Percentiles rank a stretch among this genome's conserved stretches.
These are phyloP conservation scores for Epichloe baconii DNA, from an alignment of 2,329 filamentous ascomycete species.

Conservation along the genomic window DNA sequence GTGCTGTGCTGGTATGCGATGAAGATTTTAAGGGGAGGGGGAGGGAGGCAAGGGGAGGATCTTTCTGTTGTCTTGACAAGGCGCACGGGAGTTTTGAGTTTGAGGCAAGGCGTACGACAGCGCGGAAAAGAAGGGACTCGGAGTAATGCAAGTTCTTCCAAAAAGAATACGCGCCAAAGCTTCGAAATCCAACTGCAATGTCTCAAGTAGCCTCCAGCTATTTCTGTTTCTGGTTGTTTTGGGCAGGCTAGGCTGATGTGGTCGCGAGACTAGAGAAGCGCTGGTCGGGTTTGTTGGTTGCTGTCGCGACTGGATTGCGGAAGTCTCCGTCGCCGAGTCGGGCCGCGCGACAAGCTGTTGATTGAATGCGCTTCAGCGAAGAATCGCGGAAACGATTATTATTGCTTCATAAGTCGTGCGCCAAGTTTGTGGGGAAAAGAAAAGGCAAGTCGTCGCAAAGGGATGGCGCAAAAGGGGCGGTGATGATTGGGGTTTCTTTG, in stretches of 20 bases:
- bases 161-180: not conserved
- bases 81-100: slow-evolving; percentile 9
- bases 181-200: not conserved
- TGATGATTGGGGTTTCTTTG: not conserved
- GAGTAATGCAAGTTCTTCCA: not conserved
- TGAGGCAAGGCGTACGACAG: slow-evolving; percentile 2
- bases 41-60: not conserved
- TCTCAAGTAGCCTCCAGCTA: not conserved
- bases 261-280: not conserved
- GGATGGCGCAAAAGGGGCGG: not conserved
- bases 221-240: not conserved
- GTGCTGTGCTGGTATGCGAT: slow-evolving; percentile 12
- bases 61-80: not conserved
- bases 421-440: not conserved
- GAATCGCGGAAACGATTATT: not conserved
- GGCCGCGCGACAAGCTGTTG: slow-evolving; percentile 2
- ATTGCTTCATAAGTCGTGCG: not conserved
- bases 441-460: not conserved
- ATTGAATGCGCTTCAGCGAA: slow-evolving; percentile 2
- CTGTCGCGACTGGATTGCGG: slow-evolving; percentile 5
- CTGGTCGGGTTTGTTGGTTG: not conserved
- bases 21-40: not conserved
- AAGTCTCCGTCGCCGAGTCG: slow-evolving; percentile 4
- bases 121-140: slow-evolving; percentile 1
- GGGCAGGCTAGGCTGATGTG: not conserved